phyloP scores from a whole-genome alignment of 768 basidiomycete genomes.

The Suillus bovinus region DNA sequence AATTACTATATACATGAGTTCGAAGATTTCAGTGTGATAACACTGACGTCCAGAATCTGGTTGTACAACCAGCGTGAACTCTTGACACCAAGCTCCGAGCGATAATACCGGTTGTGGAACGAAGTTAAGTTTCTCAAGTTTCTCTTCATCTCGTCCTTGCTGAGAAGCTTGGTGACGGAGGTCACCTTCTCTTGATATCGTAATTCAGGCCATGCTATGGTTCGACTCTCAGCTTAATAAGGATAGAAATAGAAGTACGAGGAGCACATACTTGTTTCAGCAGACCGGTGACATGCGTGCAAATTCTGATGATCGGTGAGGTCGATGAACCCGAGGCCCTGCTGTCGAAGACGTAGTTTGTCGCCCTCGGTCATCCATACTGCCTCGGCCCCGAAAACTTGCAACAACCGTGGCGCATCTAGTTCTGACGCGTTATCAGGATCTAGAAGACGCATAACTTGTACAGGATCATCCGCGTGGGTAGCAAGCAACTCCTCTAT shows the following conservation, averaged over 20 bases:
- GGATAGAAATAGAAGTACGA: not conserved
- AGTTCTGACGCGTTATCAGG: slow-evolving; percentile 16
- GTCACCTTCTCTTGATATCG: slow-evolving; percentile 17
- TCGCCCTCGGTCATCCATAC: slow-evolving; percentile 20
- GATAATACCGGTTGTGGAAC: slow-evolving; percentile 47
- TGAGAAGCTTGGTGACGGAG: slow-evolving; percentile 5
- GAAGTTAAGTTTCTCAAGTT: slow-evolving; percentile 38
- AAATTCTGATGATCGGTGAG: slow-evolving; percentile 12
- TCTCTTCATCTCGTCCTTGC: slow-evolving; percentile 33
- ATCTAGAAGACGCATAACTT: slow-evolving; percentile 19
- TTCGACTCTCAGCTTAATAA: slow-evolving; percentile 44
- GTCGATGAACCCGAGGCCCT: slow-evolving; percentile 18
- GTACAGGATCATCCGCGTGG: slow-evolving; percentile 17
- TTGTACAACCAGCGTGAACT: slow-evolving; percentile 42
- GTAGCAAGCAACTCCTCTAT: slow-evolving; percentile 14
- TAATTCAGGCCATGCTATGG: slow-evolving; percentile 19
- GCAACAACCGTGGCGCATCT: slow-evolving; percentile 20
- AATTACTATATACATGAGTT: not conserved
- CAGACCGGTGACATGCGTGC: not conserved
- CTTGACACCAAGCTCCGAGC: slow-evolving; percentile 35
- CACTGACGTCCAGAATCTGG: slow-evolving; percentile 16
- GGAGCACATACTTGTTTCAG: slow-evolving; percentile 1
- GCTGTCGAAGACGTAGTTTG: slow-evolving; percentile 16
- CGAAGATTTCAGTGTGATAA: not conserved
- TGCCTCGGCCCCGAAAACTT: slow-evolving; percentile 17